Evolutionary conservation across 2,329 filamentous ascomycete species (phyloP), one percentile per base, ranked within the genome.

Genomic region (Westerdykella aurantiaca): DNA sequence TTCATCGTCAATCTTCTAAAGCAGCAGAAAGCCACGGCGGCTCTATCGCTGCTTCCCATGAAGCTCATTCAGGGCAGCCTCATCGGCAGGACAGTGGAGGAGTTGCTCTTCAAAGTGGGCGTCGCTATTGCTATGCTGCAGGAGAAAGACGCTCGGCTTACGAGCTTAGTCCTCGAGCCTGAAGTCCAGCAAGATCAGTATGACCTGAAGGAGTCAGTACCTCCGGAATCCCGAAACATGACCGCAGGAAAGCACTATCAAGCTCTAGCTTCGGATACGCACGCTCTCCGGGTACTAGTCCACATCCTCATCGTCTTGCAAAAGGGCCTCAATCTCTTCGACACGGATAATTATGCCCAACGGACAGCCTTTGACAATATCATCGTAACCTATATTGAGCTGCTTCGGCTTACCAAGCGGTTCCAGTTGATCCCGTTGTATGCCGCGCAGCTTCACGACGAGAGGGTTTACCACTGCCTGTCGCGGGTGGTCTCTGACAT

Each of bases 351-450:
- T 16, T 29, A 25, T 14, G 6, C 70, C 73, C 52, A 29, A 43
- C 41, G 76, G 75, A 41, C 37, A n/a, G 45, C 56, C 13, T 78
- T 83, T 51, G 85, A 95, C 58, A 88, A 86, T 57, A 81, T 91
- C 38, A 74, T 96, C 41, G 81, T 85, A 1, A 83, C 81, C 4
- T 97, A 97, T 63, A 85, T 94, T 43, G 85, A 86, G 55, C 83
- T 86, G 48, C 71, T 98, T 31, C 81, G 86, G 35, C 75, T 85
- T 38, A 79, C 80, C 13, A 80, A 82, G 29, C 80, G 93, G 43
- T 81, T 85, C 46, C 83, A 91, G 49, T 71, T 93, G 34, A 85
- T 95, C 43, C 90, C 93, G 0, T 72, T 95, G 1, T 98, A 98
- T 65, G 90, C 87, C 49, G 88, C 88, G 7, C 83, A 88, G 55